phyloP scores from a whole-genome alignment of 345 rosid genomes.

The Rubroshorea leprosula region DNA sequence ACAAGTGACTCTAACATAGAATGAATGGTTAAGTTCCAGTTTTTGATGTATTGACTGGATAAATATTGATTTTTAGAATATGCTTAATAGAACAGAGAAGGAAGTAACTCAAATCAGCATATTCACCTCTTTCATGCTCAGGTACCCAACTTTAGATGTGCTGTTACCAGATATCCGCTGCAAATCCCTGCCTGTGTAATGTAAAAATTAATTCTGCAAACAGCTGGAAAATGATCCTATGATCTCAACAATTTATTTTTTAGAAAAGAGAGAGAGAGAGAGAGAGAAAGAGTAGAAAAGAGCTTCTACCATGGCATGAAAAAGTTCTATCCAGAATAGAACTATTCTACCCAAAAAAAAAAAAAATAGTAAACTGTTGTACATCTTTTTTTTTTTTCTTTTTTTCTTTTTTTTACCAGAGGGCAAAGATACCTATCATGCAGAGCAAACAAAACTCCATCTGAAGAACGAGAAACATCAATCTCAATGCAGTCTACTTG shows the following conservation, averaged over 20 bases:
- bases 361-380: conserved; percentile 1
- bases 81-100: conserved; percentile 9
- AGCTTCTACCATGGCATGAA: too few relatives aligned
- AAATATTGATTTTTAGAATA: background rate
- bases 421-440: conserved; percentile 65
- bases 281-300: too few relatives aligned
- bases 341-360: background rate
- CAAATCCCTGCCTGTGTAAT: conserved; percentile 88
- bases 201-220: conserved; percentile 31
- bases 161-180: conserved; percentile 72
- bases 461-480: conserved; percentile 88
- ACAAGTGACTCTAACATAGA: background rate
- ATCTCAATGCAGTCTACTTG: conserved; percentile 90
- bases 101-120: conserved; percentile 8
- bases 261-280: background rate
- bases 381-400: too few relatives aligned
- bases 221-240: conserved; percentile 4
- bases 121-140: conserved; percentile 72
- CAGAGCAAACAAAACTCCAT: conserved; percentile 83
- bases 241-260: background rate
- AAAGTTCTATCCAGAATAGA: too few relatives aligned
- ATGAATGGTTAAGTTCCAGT: background rate
- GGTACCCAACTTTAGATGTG: conserved; percentile 65
- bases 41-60: background rate
- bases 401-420: too few relatives aligned